Conservation (phyloP, 768 basidiomycete species). For the Mycena albidolilacea region DNA sequence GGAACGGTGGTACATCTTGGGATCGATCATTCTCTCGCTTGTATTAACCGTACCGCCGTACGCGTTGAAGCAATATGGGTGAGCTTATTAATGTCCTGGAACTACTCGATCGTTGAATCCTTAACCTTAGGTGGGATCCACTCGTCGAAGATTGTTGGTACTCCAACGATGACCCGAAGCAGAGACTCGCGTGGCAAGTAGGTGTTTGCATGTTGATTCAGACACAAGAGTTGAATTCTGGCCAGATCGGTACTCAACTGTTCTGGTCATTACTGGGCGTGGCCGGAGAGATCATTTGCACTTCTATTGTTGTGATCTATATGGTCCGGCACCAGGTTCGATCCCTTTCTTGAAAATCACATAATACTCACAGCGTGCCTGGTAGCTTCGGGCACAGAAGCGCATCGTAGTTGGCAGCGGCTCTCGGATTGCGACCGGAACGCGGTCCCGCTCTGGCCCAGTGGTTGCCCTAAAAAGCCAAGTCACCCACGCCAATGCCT, state of each 20-base stretch:
- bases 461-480: background rate
- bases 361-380: background rate
- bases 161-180: conserved; percentile 34
- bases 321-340: conserved; percentile 42
- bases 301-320: conserved; percentile 30
- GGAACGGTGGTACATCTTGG: conserved; percentile 41
- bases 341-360: background rate
- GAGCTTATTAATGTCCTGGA: background rate
- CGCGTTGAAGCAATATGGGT: conserved; percentile 44
- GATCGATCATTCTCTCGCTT: conserved; percentile 32
- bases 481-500: conserved; percentile 29
- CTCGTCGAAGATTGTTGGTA: conserved; percentile 44
- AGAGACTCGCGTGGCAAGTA: conserved; percentile 42
- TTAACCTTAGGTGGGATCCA: conserved; percentile 41
- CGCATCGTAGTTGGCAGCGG: background rate
- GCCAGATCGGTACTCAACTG: conserved; percentile 40
- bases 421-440: background rate
- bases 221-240: background rate
- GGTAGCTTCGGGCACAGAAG: background rate
- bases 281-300: conserved; percentile 31
- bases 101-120: too few species aligned
- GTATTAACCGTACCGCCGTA: conserved; percentile 41
- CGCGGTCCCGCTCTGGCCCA: conserved; percentile 12
- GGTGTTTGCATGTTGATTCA: background rate
- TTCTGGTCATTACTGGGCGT: conserved; percentile 39